Percentiles rank a stretch among this genome's conserved stretches.
Evolutionary conservation across 2,329 filamentous ascomycete genomes (phyloP).

Genomic region (Aspergillus quadrilineatus): DNA sequence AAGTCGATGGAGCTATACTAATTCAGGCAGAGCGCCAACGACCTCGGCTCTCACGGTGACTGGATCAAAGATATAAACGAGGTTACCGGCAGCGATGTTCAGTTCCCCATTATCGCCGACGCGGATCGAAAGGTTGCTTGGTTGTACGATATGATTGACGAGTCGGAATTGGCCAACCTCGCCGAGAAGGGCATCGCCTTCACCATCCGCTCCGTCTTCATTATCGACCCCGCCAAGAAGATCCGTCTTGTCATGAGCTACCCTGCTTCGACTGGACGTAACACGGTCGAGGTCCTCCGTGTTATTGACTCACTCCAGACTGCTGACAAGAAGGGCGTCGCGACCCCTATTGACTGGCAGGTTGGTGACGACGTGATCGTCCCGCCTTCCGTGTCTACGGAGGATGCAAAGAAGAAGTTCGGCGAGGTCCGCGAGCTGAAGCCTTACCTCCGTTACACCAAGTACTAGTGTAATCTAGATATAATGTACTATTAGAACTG

Average conservation of each 20-base stretch:
- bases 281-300: slow-evolving; percentile 75
- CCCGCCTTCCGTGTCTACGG: slow-evolving; percentile 75
- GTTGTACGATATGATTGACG: slow-evolving; percentile 79
- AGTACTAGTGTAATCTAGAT: slow-evolving; percentile 15
- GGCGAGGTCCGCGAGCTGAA: slow-evolving; percentile 66
- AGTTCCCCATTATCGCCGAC: slow-evolving; percentile 80
- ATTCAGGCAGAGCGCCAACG: slow-evolving; percentile 66
- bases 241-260: slow-evolving; percentile 91
- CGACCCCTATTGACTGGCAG: slow-evolving; percentile 87
- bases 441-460: slow-evolving; percentile 48
- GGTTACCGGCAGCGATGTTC: slow-evolving; percentile 67
- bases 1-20: not conserved
- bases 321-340: slow-evolving; percentile 83
- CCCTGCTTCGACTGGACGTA: slow-evolving; percentile 84
- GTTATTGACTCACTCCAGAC: slow-evolving; percentile 77
- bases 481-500: slow-evolving; percentile 4
- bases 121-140: slow-evolving; percentile 74
- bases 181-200: slow-evolving; percentile 72
- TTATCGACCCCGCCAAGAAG: slow-evolving; percentile 92
- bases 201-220: slow-evolving; percentile 91
- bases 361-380: slow-evolving; percentile 91
- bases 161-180: slow-evolving; percentile 78
- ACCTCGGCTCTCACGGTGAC: slow-evolving; percentile 72
- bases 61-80: slow-evolving; percentile 90
- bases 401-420: slow-evolving; percentile 85